Evolutionary conservation across 139 green algal species (phyloP), one percentile per base, ranked within the genome.

Genomic region (Yamagishiella unicocca): DNA sequence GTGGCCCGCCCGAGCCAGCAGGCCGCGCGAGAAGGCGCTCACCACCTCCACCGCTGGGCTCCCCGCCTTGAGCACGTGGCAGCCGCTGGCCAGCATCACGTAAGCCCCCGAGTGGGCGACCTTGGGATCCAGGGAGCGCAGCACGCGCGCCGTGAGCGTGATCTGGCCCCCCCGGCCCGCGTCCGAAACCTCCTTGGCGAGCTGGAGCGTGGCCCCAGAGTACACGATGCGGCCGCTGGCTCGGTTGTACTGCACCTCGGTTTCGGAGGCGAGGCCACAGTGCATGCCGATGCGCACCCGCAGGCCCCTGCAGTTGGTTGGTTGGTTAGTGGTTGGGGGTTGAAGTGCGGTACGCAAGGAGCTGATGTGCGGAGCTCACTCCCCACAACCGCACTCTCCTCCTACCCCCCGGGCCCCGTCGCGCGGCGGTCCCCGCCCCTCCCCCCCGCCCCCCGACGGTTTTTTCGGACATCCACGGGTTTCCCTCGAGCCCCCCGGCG

Each of bases 281-380:
- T 88, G 78, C 45, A 90, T 38, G 12, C 87, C 87, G 64, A 90
- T 90, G 35, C 87, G 87, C 12, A 90, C 79, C 37, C 87, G 87
- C 35, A 90, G 78, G 74, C 87, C 87, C 43, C 62, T 87, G 77
- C 53, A 71, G 50, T n/a, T n/a, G n/a, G n/a, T n/a, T n/a, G n/a
- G n/a, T n/a, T n/a, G n/a, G n/a, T n/a, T n/a, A n/a, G n/a, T n/a
- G n/a, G n/a, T n/a, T n/a, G n/a, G n/a, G n/a, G n/a, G n/a, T n/a
- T n/a, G n/a, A n/a, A n/a, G n/a, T n/a, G n/a, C n/a, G n/a, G n/a
- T n/a, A n/a, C n/a, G n/a, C n/a, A n/a, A n/a, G n/a, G n/a, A n/a
- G n/a, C n/a, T n/a, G n/a, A n/a, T n/a, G n/a, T n/a, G n/a, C n/a
- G n/a, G n/a, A n/a, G n/a, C n/a, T n/a, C n/a, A n/a, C n/a, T n/a